Evolutionary conservation across 139 green algal genomes (phyloP).

Genomic region (Volvox reticuliferus): DNA sequence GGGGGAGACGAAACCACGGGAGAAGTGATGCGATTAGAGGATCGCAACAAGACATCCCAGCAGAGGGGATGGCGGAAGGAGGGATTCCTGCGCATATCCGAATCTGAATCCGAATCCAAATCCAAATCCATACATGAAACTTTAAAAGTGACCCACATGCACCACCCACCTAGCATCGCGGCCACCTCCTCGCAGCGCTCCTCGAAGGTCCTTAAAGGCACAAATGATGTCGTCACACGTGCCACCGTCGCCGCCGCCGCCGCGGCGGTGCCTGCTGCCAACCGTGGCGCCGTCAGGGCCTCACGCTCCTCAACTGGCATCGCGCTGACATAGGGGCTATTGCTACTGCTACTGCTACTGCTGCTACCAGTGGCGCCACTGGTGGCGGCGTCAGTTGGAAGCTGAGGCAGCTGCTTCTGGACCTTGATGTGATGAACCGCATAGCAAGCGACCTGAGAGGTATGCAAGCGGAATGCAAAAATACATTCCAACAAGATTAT

Average conservation of each 20-base stretch:
- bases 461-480: too few relatives aligned
- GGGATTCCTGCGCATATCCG: too few relatives aligned
- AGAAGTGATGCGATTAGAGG: too few relatives aligned
- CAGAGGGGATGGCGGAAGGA: too few relatives aligned
- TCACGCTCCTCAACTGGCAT: too few relatives aligned
- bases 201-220: slow-evolving; percentile 40
- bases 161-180: slow-evolving; percentile 78
- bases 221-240: slow-evolving; percentile 68
- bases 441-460: slow-evolving; percentile 80
- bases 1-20: too few relatives aligned
- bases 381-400: not conserved
- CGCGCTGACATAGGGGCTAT: not conserved
- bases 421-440: slow-evolving; percentile 80
- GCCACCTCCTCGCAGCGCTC: slow-evolving; percentile 73
- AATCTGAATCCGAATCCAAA: too few relatives aligned
- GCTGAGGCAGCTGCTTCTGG: slow-evolving; percentile 56
- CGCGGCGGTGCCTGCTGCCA: not conserved
- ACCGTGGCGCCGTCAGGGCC: too few relatives aligned
- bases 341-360: not conserved
- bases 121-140: too few relatives aligned
- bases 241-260: not conserved
- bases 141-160: too few relatives aligned
- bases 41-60: too few relatives aligned
- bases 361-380: not conserved
- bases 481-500: too few relatives aligned